Conservation (phyloP, 495 filamentous ascomycete genomes). For the Cercophora samala region DNA sequence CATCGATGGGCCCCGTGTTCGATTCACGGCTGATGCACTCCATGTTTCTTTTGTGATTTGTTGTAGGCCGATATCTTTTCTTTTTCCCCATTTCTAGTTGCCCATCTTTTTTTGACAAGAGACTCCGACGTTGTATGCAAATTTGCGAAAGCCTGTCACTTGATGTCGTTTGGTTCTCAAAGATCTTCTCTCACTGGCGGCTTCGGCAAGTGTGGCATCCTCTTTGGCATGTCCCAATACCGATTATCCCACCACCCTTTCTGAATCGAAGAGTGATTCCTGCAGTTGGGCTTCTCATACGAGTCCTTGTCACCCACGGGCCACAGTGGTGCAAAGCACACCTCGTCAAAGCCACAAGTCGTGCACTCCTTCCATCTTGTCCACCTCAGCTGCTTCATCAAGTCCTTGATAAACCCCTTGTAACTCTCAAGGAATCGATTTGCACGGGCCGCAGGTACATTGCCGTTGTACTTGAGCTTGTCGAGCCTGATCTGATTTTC, state of each 20-base stretch:
- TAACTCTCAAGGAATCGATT: constrained; percentile 13
- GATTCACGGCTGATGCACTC: constrained; percentile 48
- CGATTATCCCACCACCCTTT: constrained; percentile 9
- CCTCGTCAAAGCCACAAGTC: constrained; percentile 52
- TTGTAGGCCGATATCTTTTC: background rate
- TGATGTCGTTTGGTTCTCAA: background rate
- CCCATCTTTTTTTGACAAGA: too few species aligned
- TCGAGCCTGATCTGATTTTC: constrained; percentile 13
- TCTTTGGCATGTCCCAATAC: constrained; percentile 11
- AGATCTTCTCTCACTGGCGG: background rate
- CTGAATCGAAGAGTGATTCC: constrained; percentile 13
- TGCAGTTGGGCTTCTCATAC: constrained; percentile 22
- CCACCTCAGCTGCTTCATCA: constrained; percentile 50
- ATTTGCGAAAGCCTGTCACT: background rate
- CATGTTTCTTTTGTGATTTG: constrained; percentile 20
- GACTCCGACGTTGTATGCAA: background rate
- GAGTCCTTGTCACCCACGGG: constrained; percentile 48
- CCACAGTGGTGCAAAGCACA: constrained; percentile 68
- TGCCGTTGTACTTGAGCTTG: background rate
- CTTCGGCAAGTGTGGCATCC: background rate
- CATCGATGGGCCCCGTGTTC: constrained; percentile 54
- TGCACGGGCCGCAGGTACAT: background rate
- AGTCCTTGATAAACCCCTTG: constrained; percentile 9
- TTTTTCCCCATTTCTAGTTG: background rate
- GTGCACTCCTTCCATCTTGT: constrained; percentile 59